Conservation (phyloP, 331 rosid genomes). For the Saraca asoca region DNA sequence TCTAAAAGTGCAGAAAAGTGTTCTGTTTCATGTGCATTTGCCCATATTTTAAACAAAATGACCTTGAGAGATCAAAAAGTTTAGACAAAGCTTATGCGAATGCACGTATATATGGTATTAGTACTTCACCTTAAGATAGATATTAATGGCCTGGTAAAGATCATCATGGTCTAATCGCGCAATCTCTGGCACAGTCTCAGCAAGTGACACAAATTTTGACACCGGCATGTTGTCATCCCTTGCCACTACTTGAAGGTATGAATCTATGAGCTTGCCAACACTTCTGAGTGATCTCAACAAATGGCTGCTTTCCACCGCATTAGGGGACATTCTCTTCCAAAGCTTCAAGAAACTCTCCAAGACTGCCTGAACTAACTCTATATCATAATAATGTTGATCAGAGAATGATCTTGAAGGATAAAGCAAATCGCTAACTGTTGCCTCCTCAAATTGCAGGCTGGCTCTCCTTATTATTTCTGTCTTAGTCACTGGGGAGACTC, state of each 20-base stretch:
- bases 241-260: slow-evolving; percentile 87
- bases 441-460: slow-evolving; percentile 81
- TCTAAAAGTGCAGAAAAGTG: slow-evolving; percentile 15
- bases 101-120: slow-evolving; percentile 17
- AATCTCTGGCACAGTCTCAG: slow-evolving; percentile 78
- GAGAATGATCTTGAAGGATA: slow-evolving; percentile 58
- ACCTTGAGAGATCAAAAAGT: slow-evolving; percentile 5
- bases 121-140: slow-evolving; percentile 75
- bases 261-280: slow-evolving; percentile 85
- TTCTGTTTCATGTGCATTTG: slow-evolving; percentile 9
- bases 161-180: slow-evolving; percentile 72
- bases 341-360: slow-evolving; percentile 71
- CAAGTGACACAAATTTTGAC: slow-evolving; percentile 65
- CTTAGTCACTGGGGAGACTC: slow-evolving; percentile 68
- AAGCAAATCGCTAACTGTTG: slow-evolving; percentile 78
- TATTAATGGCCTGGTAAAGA: slow-evolving; percentile 84
- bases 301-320: slow-evolving; percentile 54
- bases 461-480: slow-evolving; percentile 74
- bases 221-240: slow-evolving; percentile 75
- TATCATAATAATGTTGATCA: slow-evolving; percentile 61
- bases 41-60: slow-evolving; percentile 20
- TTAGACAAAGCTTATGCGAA: not conserved
- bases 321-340: slow-evolving; percentile 74
- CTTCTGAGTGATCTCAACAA: slow-evolving; percentile 64
- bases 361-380: slow-evolving; percentile 76